Percentiles rank a stretch among this genome's conserved stretches.
Evolutionary conservation across 805 yeast species (phyloP).

Genomic region (Ogataea zsoltii): DNA sequence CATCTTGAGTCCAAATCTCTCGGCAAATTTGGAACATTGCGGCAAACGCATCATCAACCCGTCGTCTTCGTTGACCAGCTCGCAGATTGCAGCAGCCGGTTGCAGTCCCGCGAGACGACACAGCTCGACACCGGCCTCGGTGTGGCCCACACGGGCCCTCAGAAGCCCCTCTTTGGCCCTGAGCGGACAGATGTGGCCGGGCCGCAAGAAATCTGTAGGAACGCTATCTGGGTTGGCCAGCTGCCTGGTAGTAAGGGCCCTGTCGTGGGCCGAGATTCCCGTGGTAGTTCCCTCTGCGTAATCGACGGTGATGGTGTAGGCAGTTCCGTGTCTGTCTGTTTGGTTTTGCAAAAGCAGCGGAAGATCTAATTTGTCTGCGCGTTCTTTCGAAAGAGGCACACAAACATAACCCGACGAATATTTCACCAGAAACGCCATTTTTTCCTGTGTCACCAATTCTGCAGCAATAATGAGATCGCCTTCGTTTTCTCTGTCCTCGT

Average conservation of each 20-base stretch:
- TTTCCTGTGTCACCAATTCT: constrained; percentile 67
- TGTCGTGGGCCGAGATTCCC: constrained; percentile 93
- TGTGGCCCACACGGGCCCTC: constrained; percentile 84
- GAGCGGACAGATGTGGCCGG: constrained; percentile 93
- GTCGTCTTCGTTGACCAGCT: constrained; percentile 87
- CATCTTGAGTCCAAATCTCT: constrained; percentile 61
- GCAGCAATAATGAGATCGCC: constrained; percentile 98
- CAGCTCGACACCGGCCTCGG: constrained; percentile 94
- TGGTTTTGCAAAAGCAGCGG: constrained; percentile 70
- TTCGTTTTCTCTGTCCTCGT: constrained; percentile 93
- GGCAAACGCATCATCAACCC: constrained; percentile 94
- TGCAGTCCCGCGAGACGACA: constrained; percentile 72
- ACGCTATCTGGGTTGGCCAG: constrained; percentile 62
- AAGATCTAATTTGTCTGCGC: constrained; percentile 79
- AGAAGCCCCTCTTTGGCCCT: constrained; percentile 89
- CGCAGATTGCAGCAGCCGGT: constrained; percentile 93
- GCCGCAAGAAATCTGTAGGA: constrained; percentile 74
- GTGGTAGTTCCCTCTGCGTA: constrained; percentile 88
- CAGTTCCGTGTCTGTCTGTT: constrained; percentile 91
- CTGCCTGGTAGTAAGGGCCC: constrained; percentile 76
- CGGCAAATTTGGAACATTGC: constrained; percentile 75
- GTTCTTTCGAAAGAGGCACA: constrained; percentile 74
- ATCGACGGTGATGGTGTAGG: constrained; percentile 93
- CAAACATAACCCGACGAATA: constrained; percentile 91
- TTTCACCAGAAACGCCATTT: constrained; percentile 93